phyloP scores from a whole-genome alignment of 2,329 filamentous ascomycete species.

The Paraphoma chrysanthemicola region DNA sequence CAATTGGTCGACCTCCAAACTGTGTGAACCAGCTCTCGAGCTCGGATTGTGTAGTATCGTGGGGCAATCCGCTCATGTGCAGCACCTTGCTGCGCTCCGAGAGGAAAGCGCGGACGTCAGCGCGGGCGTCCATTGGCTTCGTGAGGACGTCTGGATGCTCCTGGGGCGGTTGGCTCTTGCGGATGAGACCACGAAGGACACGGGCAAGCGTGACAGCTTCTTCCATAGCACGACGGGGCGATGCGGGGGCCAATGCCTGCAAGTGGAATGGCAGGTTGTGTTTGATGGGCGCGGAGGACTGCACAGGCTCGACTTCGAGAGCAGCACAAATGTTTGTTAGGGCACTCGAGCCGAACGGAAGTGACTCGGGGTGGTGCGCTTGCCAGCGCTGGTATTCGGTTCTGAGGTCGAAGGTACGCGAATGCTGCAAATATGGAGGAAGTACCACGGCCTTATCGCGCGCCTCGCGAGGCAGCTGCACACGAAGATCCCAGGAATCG shows the following conservation, averaged over 20 bases:
- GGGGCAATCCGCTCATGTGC: conserved; percentile 95
- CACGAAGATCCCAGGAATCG: conserved; percentile 97
- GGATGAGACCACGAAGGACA: conserved; percentile 88
- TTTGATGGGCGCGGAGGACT: conserved; percentile 97
- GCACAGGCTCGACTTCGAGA: conserved; percentile 95
- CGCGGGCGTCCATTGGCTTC: conserved; percentile 93
- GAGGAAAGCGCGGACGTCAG: conserved; percentile 94
- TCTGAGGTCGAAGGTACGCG: conserved; percentile 92
- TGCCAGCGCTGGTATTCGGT: conserved; percentile 99
- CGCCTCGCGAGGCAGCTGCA: conserved; percentile 95
- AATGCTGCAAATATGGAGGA: conserved; percentile 96
- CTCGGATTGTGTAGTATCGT: conserved; percentile 98
- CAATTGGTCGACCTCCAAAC: conserved; percentile 95
- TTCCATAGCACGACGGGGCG: conserved; percentile 94
- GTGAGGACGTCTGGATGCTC: conserved; percentile 95
- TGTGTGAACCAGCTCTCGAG: conserved; percentile 99
- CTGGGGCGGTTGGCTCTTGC: conserved; percentile 92
- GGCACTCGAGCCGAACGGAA: conserved; percentile 94
- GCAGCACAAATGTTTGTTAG: conserved; percentile 98
- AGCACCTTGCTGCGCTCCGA: conserved; percentile 97
- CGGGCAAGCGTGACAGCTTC: conserved; percentile 93
- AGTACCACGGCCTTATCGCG: conserved; percentile 98
- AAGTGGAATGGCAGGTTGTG: conserved; percentile 98
- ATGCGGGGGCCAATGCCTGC: conserved; percentile 93
- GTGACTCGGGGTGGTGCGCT: conserved; percentile 95